Conservation (phyloP, 1,139 yeast species). For the Chernovozyma sophiae-reginae region DNA sequence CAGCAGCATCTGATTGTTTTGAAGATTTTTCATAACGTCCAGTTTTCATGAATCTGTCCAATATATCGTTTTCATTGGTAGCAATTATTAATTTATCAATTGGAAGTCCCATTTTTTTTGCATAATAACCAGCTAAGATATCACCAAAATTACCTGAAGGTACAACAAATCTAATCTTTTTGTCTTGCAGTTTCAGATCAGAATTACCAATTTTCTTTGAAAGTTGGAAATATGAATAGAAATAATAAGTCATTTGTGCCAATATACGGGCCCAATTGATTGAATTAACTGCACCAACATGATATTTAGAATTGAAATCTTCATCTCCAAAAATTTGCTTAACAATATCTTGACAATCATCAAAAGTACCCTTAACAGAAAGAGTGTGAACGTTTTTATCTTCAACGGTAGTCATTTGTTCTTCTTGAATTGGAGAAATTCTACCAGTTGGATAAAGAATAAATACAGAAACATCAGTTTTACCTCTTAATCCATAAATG, state of each 20-base stretch:
- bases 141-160: conserved; percentile 99
- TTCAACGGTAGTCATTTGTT: conserved; percentile 97
- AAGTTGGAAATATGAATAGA: conserved; percentile 82
- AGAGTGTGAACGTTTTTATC: conserved; percentile 92
- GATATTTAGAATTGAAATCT: conserved; percentile 83
- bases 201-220: conserved; percentile 36
- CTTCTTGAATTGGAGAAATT: conserved; percentile 96
- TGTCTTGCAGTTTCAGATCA: too few relatives aligned
- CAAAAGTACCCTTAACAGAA: conserved; percentile 93
- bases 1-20: conserved; percentile 38
- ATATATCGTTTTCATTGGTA: conserved; percentile 90
- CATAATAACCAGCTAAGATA: conserved; percentile 92
- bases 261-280: conserved; percentile 98
- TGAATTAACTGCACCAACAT: conserved; percentile 96
- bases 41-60: conserved; percentile 83
- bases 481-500: conserved; percentile 93
- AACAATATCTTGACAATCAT: conserved; percentile 96
- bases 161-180: conserved; percentile 76
- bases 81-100: conserved; percentile 84
- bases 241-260: conserved; percentile 96
- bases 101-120: conserved; percentile 93
- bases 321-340: conserved; percentile 88
- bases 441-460: conserved; percentile 96
- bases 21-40: conserved; percentile 76
- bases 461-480: conserved; percentile 93